These are phyloP conservation scores for Xylariaceae sp. DNA, from an alignment of 2,329 filamentous ascomycete species.

Conservation along the genomic window DNA sequence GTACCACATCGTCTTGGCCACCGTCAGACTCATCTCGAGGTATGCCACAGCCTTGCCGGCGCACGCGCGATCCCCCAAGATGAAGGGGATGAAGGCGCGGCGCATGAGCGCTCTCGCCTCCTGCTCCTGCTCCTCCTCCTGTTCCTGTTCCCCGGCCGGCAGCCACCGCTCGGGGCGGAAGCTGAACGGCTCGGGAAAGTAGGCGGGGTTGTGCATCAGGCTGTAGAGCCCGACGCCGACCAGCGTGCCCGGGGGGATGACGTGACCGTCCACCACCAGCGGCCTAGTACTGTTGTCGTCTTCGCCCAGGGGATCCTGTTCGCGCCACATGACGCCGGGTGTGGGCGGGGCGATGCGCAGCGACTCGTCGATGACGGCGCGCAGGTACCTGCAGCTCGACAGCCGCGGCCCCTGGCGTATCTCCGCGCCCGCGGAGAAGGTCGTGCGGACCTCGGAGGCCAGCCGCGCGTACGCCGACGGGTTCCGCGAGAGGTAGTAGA, in stretches of 20 bases:
- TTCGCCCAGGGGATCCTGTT: background rate
- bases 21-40: background rate
- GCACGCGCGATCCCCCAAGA: background rate
- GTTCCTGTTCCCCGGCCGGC: background rate
- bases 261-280: conserved; percentile 1
- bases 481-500: conserved; percentile 4
- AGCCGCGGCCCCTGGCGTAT: conserved; percentile 5
- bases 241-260: background rate
- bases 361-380: conserved; percentile 9
- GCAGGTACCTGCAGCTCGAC: conserved; percentile 4
- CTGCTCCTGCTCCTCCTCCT: background rate
- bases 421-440: background rate
- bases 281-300: background rate
- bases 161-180: conserved; percentile 4
- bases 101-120: conserved; percentile 2
- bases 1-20: conserved; percentile 2
- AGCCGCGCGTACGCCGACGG: conserved; percentile 2
- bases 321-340: conserved; percentile 1
- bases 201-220: conserved; percentile 1
- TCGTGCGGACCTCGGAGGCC: conserved; percentile 2
- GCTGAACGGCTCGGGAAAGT: conserved; percentile 2
- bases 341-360: conserved; percentile 4
- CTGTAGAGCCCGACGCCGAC: conserved; percentile 2
- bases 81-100: background rate
- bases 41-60: conserved; percentile 2